Evolutionary conservation across 176 grass and related monocot genomes (phyloP), one percentile per base, ranked within the genome.

Genomic region (Avena atlantica): DNA sequence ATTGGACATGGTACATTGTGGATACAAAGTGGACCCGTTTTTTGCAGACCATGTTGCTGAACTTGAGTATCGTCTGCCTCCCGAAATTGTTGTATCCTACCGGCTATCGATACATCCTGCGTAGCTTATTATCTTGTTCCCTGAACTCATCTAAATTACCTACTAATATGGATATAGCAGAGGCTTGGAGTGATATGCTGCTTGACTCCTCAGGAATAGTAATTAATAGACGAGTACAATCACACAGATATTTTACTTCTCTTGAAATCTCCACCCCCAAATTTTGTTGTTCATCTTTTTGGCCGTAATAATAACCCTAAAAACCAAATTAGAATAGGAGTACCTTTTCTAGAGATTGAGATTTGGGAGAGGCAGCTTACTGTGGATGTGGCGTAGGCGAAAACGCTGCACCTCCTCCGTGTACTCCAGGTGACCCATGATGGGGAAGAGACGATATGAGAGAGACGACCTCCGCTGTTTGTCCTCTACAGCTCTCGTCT

Each of bases 151-250:
- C 57, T 60, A 20, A 61, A 61, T 11, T 61, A 9, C 20, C 58
- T 23, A n/a, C 20, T 23, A n/a, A 61, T 61, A 61, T 61, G 58
- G 20, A 21, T 60, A 60, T 60, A 21, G 58, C 58, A 60, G 58
- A 60, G 58, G 58, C 58, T 60, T 60, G n/a, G 58, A 60, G 58
- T 60, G 58, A 60, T 60, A 60, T 10, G 58, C 58, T 60, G 58
- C 58, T 60, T 29, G 27, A 29, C 27, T 29, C 27, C 27, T 29
- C 27, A 29, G 27, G 58, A 10, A 8, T 60, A 42, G 40, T 42
- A 16, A 2, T 60, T 3, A 59, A 59, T 19, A 59, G 27, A 59
- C 19, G 19, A n/a, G 7, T n/a, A 59, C 56, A 59, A n/a, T 59
- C 19, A 59, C 19, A 55, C 52, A 17, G 56, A 29, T 29, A 29